Percentiles rank a stretch among this genome's conserved stretches.
phyloP scores from a whole-genome alignment of 164 flowering plant species.

The Kingdonia uniflora region DNA sequence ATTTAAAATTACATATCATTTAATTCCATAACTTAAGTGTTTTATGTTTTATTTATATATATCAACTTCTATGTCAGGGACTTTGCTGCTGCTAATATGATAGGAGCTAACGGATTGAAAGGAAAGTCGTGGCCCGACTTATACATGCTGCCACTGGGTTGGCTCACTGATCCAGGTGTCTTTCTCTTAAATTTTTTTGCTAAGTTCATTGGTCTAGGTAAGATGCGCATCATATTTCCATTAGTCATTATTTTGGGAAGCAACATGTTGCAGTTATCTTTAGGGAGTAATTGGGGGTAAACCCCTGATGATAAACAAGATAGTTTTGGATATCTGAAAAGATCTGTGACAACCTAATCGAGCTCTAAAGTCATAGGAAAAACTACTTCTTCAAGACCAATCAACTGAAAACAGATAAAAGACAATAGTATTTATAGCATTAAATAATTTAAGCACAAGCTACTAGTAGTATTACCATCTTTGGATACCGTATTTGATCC shows the following conservation, averaged over 20 bases:
- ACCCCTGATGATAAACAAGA: no score
- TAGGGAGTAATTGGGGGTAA: no score
- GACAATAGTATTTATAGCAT: no score
- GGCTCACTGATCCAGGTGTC: constrained; percentile 77
- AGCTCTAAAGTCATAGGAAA: no score
- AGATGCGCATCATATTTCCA: no score
- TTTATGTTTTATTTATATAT: no score
- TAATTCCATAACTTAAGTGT: no score
- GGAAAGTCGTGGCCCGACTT: constrained; percentile 93
- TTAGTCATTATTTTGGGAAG: constrained; percentile 50
- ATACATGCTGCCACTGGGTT: constrained; percentile 91
- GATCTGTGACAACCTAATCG: background rate
- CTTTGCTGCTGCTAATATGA: constrained; percentile 48
- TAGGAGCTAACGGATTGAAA: constrained; percentile 52
- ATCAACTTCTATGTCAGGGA: constrained; percentile 38
- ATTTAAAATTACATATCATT: background rate
- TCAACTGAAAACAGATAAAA: no score
- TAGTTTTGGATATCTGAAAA: background rate
- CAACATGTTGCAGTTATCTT: constrained; percentile 27
- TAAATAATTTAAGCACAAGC: no score
- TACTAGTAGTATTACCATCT: no score
- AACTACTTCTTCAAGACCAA: no score
- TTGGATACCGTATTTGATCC: background rate
- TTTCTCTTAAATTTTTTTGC: background rate
- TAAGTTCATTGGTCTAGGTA: background rate